Percentiles rank a stretch among this genome's conserved stretches.
Evolutionary conservation across 2,329 filamentous ascomycete species (phyloP).

Genomic region (Lachnellula willkommii): DNA sequence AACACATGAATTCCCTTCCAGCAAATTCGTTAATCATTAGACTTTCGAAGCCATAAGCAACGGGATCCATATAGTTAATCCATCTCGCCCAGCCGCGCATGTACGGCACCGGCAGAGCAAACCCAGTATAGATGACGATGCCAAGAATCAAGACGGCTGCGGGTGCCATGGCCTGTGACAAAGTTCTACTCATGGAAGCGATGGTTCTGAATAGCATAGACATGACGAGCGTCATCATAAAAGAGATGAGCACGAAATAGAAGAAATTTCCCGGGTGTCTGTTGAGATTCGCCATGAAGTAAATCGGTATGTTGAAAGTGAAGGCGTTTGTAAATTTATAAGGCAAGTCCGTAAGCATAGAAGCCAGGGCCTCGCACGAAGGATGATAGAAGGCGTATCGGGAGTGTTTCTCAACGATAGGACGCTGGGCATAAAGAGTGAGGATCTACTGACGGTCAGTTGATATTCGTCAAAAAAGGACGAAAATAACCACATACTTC

Average conservation of each 20-base stretch:
- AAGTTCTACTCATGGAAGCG: constrained; percentile 64
- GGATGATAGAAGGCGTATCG: constrained; percentile 89
- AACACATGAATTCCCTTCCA: constrained; percentile 16
- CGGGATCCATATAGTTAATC: constrained; percentile 58
- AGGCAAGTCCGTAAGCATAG: constrained; percentile 80
- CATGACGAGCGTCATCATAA: constrained; percentile 49
- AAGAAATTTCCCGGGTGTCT: constrained; percentile 69
- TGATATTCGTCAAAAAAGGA: constrained; percentile 59
- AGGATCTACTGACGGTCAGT: constrained; percentile 60
- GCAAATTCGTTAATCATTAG: constrained; percentile 74
- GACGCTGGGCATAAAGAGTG: constrained; percentile 73
- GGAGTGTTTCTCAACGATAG: constrained; percentile 85
- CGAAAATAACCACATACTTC: constrained; percentile 54
- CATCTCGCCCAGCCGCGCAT: constrained; percentile 79
- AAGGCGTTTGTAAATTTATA: constrained; percentile 72
- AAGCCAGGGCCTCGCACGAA: constrained; percentile 78
- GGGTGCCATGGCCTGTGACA: constrained; percentile 58
- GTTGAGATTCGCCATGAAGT: constrained; percentile 75
- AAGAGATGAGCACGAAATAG: constrained; percentile 52
- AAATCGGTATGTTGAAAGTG: constrained; percentile 73
- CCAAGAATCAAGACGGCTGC: constrained; percentile 43
- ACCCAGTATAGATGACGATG: constrained; percentile 31
- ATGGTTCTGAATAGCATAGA: constrained; percentile 80
- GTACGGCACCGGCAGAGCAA: constrained; percentile 39
- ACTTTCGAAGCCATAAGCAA: constrained; percentile 74